These are phyloP conservation scores for Wickerhamia fluorescens DNA, from an alignment of 805 yeast species.

Conservation along the genomic window DNA sequence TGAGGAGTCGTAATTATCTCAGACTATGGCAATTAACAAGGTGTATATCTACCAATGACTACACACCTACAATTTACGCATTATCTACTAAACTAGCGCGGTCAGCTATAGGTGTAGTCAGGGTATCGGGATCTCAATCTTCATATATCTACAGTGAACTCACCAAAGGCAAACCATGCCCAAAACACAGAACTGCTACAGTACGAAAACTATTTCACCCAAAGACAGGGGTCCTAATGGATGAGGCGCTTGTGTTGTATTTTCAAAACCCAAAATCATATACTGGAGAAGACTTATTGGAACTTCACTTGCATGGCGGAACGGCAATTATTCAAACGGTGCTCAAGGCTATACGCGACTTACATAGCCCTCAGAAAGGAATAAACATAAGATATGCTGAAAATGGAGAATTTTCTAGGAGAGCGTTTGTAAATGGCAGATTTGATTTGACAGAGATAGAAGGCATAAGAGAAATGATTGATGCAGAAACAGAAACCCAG, in stretches of 20 bases:
- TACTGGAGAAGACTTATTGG: constrained; percentile 89
- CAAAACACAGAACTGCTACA: constrained; percentile 48
- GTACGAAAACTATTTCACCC: constrained; percentile 52
- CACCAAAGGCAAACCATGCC: constrained; percentile 30
- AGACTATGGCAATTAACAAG: too few species aligned
- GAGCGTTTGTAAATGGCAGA: constrained; percentile 80
- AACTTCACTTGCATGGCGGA: constrained; percentile 93
- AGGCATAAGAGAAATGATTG: constrained; percentile 80
- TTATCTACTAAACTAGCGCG: constrained; percentile 75
- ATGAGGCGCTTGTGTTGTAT: constrained; percentile 66
- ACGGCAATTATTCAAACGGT: constrained; percentile 73
- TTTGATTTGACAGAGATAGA: constrained; percentile 87
- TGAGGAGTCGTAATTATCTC: too few species aligned
- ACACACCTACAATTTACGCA: constrained; percentile 91
- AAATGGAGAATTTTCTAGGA: constrained; percentile 83
- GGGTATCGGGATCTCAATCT: constrained; percentile 73
- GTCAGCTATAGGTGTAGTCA: constrained; percentile 80
- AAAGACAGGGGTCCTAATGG: constrained; percentile 41
- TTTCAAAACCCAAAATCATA: constrained; percentile 73
- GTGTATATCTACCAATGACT: too few species aligned
- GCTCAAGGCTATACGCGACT: constrained; percentile 47
- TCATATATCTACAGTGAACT: constrained; percentile 37
- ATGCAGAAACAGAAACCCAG: constrained; percentile 91
- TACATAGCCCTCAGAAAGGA: constrained; percentile 41
- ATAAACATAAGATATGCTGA: constrained; percentile 69